Conservation (phyloP, 2,329 filamentous ascomycete genomes). For the Macrophomina tecta region DNA sequence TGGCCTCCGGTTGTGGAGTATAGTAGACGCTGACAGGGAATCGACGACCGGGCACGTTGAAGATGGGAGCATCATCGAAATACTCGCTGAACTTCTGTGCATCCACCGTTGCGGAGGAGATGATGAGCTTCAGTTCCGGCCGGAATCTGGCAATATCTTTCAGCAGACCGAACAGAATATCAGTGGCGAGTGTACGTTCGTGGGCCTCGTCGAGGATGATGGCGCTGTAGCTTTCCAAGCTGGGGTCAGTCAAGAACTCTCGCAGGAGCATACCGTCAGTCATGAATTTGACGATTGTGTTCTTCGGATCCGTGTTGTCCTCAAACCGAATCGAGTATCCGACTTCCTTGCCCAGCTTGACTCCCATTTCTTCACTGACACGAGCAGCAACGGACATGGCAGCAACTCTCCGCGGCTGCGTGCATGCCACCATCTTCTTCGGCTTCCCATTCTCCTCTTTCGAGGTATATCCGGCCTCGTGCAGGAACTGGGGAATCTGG, state of each 20-base stretch:
- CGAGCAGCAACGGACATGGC: constrained; percentile 97
- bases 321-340: constrained; percentile 97
- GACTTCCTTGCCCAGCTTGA: constrained; percentile 88
- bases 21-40: constrained; percentile 94
- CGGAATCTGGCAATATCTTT: constrained; percentile 86
- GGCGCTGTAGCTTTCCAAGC: constrained; percentile 80
- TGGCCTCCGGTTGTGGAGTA: constrained; percentile 87
- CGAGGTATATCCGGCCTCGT: constrained; percentile 85
- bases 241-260: constrained; percentile 88
- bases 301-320: constrained; percentile 88
- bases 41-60: constrained; percentile 88
- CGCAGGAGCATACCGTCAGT: constrained; percentile 94
- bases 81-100: constrained; percentile 90
- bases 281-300: constrained; percentile 94
- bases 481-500: constrained; percentile 89
- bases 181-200: constrained; percentile 88
- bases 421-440: constrained; percentile 87
- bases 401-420: constrained; percentile 91
- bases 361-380: constrained; percentile 92
- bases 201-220: constrained; percentile 98
- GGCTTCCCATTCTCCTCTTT: constrained; percentile 57
- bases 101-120: constrained; percentile 94
- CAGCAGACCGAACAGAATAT: constrained; percentile 84
- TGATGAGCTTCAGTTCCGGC: constrained; percentile 86
- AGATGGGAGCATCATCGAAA: constrained; percentile 91